Evolutionary conservation across 2,329 filamentous ascomycete species (phyloP), one percentile per base, ranked within the genome.

Genomic region (Colletotrichum eleusines): DNA sequence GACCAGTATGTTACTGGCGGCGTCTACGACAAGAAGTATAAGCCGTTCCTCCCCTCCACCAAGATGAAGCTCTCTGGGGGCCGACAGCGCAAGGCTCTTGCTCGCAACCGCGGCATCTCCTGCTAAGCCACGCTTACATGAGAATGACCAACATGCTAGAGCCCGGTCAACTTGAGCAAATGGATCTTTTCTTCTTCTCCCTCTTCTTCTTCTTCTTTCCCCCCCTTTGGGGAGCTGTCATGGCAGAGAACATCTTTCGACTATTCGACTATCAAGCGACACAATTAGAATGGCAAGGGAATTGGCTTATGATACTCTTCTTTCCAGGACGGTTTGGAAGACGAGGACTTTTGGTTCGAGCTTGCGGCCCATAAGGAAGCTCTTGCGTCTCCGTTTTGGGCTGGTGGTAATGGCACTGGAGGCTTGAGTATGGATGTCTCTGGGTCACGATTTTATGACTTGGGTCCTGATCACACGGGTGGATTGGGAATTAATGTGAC

Each of bases 11-110:
- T 50, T 11, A 46, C 66, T 9, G 54, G 48, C 11, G 33, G 66
- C n/a, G 60, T 72, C 48, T 64, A 60, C 2, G 69, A 72, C n/a
- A 72, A 72, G 35, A 69, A 70, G 65, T 70, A 72, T 28, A 69
- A 69, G 48, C 69, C 69, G 11, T 72, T 60, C 42, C 35, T 70
- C 14, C 20, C 53, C 5, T 40, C 60, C 12, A 26, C 46, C 26
- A 64, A 70, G 3, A 50, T 72, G 66, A 69, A 70, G 18, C 57
- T 72, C 23, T 40, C 53, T 11, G 68, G 68, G 3, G 38, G 54
- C n/a, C 69, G 66, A 38, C 69, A 72, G 60, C 63, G 65, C 40
- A 61, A 65, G 40, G 66, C 66, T 18, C 64, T 72, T 48, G 60
- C 54, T 18, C 66, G 66, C 48, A 50, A 69, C 20, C 69, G 69